These are phyloP conservation scores for Eudorina sp. DNA, from an alignment of 139 green algal genomes.

Conservation along the genomic window DNA sequence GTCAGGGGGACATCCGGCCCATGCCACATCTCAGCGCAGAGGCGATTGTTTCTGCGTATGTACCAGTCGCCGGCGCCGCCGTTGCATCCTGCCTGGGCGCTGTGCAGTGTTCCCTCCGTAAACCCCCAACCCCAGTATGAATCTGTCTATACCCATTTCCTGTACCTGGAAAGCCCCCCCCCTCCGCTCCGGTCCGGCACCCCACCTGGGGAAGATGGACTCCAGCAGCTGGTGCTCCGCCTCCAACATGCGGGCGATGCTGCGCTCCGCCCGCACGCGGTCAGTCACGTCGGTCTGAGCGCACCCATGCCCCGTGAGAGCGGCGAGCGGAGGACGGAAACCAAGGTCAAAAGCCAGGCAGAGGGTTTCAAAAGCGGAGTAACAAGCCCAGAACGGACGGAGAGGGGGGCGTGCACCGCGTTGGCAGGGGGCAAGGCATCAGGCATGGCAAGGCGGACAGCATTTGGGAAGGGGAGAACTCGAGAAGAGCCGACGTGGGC, in stretches of 20 bases:
- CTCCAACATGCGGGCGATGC: background rate
- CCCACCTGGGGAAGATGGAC: conserved; percentile 5
- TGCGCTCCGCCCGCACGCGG: background rate
- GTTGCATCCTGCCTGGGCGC: background rate
- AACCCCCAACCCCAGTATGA: background rate
- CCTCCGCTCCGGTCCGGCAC: background rate
- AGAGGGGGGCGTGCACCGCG: too few species aligned
- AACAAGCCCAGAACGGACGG: too few species aligned
- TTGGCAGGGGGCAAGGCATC: too few species aligned
- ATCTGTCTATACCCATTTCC: background rate
- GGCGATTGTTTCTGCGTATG: too few species aligned
- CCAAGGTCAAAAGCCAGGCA: too few species aligned
- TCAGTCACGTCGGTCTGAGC: background rate
- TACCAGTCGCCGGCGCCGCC: background rate
- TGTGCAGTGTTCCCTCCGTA: background rate
- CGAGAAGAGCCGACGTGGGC: too few species aligned
- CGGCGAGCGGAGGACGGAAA: too few species aligned
- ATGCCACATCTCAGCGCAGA: background rate
- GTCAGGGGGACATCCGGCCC: background rate
- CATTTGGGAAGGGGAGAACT: too few species aligned
- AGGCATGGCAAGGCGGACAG: too few species aligned
- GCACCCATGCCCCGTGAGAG: too few species aligned
- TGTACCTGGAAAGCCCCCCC: background rate
- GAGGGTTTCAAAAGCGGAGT: too few species aligned
- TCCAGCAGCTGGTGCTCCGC: background rate